A percentile compares a stretch with the other conserved stretches of the same genome.
Conservation (phyloP, 495 filamentous ascomycete genomes). For the Trichoderma asperelloides region DNA sequence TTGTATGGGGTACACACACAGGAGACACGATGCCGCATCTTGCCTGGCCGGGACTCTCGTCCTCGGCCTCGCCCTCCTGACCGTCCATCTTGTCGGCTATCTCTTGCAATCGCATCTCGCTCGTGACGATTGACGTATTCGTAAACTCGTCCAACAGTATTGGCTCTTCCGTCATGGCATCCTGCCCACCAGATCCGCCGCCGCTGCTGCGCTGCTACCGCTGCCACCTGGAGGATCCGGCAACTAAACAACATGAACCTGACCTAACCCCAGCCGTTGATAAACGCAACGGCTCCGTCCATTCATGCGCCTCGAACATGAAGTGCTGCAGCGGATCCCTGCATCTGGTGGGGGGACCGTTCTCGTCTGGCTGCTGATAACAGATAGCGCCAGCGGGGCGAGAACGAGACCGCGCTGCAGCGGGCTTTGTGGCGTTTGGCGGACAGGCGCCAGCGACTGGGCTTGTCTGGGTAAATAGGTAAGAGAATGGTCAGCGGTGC, state of each 20-base stretch:
- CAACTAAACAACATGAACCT: background rate
- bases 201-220: background rate
- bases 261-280: background rate
- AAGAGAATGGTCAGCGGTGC: background rate
- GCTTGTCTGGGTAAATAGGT: background rate
- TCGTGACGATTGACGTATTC: too few relatives aligned
- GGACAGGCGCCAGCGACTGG: background rate
- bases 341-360: background rate
- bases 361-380: background rate
- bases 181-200: background rate
- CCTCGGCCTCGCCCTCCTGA: too few relatives aligned
- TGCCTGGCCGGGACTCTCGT: too few relatives aligned
- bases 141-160: too few relatives aligned
- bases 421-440: background rate
- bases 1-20: too few relatives aligned
- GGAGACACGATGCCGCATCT: too few relatives aligned
- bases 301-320: background rate
- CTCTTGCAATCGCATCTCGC: too few relatives aligned
- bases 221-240: background rate
- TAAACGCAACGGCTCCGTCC: background rate
- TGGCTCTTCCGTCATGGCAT: too few relatives aligned
- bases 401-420: background rate
- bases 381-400: background rate
- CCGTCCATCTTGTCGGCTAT: too few relatives aligned
- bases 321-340: slow-evolving; percentile 3